phyloP scores from a whole-genome alignment of 306 rosid genomes.

The Malus orientalis region DNA sequence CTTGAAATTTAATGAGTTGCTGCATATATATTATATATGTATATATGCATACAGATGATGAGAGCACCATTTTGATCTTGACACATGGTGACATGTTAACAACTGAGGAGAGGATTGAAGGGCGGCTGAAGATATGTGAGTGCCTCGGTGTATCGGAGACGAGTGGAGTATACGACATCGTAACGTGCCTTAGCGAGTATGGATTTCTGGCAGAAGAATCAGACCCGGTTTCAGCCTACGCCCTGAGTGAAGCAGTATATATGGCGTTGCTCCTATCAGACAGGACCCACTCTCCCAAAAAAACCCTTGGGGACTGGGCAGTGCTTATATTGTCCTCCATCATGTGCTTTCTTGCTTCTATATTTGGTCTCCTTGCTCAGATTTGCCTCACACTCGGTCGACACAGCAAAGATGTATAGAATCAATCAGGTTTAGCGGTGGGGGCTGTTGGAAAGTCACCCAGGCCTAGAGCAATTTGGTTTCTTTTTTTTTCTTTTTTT shows the following conservation, averaged over 20 bases:
- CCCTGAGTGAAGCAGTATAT: slow-evolving; percentile 31
- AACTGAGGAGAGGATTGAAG: slow-evolving; percentile 39
- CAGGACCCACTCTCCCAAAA: slow-evolving; percentile 28
- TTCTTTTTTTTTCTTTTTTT: too few relatives aligned
- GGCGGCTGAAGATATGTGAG: slow-evolving; percentile 29
- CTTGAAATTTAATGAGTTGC: too few relatives aligned
- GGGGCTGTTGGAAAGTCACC: too few relatives aligned
- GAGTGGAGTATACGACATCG: slow-evolving; percentile 34
- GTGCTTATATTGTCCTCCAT: slow-evolving; percentile 14
- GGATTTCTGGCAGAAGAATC: slow-evolving; percentile 38
- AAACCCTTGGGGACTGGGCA: slow-evolving; percentile 19
- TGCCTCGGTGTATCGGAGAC: slow-evolving; percentile 27
- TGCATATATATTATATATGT: neutral
- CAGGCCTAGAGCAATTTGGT: too few relatives aligned
- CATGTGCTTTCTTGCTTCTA: slow-evolving; percentile 22
- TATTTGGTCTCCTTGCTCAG: slow-evolving; percentile 29
- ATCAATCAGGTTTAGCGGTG: too few relatives aligned
- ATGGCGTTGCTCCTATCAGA: slow-evolving; percentile 34
- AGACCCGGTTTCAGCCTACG: slow-evolving; percentile 36
- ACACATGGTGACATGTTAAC: slow-evolving; percentile 43
- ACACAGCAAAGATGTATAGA: neutral
- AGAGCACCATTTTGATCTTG: slow-evolving; percentile 33
- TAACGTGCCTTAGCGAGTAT: slow-evolving; percentile 32
- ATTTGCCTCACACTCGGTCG: slow-evolving; percentile 26
- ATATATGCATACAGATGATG: slow-evolving; percentile 9